Evolutionary conservation across 2,329 filamentous ascomycete species (phyloP).

Genomic region (Reticulascus tulasneorum): DNA sequence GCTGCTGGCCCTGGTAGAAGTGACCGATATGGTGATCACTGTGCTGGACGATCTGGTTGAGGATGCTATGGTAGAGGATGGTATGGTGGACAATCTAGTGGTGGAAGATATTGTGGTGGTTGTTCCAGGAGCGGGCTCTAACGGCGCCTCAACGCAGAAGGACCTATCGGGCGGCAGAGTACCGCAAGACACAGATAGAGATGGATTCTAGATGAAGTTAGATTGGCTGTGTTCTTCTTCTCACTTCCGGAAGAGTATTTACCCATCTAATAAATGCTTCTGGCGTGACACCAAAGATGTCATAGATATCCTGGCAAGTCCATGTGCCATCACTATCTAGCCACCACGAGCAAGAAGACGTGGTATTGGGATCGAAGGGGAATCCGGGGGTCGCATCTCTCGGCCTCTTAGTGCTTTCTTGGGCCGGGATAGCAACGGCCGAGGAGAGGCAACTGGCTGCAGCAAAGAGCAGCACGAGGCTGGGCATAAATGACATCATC

Average conservation of each 20-base stretch:
- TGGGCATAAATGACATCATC: no score
- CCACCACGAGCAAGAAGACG: neutral
- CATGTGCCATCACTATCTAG: neutral
- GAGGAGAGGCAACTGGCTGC: neutral
- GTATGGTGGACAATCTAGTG: no score
- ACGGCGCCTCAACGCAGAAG: constrained; percentile 10
- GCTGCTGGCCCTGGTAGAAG: neutral
- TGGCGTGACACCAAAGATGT: neutral
- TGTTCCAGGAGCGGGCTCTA: constrained; percentile 1
- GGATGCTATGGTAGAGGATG: no score
- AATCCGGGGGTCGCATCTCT: neutral
- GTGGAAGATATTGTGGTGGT: no score
- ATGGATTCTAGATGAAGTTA: constrained; percentile 4
- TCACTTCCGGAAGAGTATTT: neutral
- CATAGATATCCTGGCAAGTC: neutral
- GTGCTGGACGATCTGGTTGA: no score
- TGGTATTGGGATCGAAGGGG: neutral
- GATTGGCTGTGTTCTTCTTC: neutral
- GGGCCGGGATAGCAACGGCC: neutral
- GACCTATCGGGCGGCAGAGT: constrained; percentile 3
- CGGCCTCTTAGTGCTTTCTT: neutral
- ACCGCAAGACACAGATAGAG: constrained; percentile 6
- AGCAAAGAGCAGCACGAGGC: no score
- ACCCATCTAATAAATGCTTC: neutral
- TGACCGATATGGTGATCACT: neutral